Evolutionary conservation across 208 protist genomes (phyloP).

Genomic region (Leishmania lainsoni): DNA sequence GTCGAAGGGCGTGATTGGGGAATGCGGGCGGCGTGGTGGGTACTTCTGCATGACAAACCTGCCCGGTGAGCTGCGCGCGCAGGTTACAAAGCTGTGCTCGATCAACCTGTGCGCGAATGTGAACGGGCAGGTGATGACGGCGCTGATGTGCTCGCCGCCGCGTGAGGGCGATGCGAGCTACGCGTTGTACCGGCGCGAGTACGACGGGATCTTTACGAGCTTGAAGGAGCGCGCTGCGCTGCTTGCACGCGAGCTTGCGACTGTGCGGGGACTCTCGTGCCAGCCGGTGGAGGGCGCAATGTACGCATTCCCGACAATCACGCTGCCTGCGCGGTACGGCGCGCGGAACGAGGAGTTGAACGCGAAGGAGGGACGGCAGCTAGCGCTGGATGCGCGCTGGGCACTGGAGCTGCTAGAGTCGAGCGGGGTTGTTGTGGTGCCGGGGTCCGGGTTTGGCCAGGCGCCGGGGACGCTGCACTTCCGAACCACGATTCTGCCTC

Average conservation of each 20-base stretch:
- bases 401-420: constrained; percentile 95
- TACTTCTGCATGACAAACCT: constrained; percentile 96
- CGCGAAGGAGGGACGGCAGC: constrained; percentile 60
- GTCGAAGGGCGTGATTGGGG: constrained; percentile 98
- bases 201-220: constrained; percentile 71
- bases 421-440: constrained; percentile 96
- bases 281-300: constrained; percentile 95
- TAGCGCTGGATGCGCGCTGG: constrained; percentile 95
- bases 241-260: constrained; percentile 90
- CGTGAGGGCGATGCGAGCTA: constrained; percentile 91
- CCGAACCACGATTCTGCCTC: constrained; percentile 99
- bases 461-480: constrained; percentile 97
- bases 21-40: constrained; percentile 98
- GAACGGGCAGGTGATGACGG: constrained; percentile 94
- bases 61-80: constrained; percentile 53
- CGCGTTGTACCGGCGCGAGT: constrained; percentile 84
- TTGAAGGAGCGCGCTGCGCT: constrained; percentile 66
- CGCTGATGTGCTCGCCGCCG: constrained; percentile 97
- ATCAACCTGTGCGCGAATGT: constrained; percentile 98
- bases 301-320: constrained; percentile 98
- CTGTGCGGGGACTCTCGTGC: constrained; percentile 93
- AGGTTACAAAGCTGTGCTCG: constrained; percentile 97
- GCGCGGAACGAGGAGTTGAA: constrained; percentile 61
- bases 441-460: constrained; percentile 97
- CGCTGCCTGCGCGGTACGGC: constrained; percentile 83